Base-by-base conservation (phyloP, 2,329 filamentous ascomycete genomes). In the Coniochaeta hoffmannii region DNA sequence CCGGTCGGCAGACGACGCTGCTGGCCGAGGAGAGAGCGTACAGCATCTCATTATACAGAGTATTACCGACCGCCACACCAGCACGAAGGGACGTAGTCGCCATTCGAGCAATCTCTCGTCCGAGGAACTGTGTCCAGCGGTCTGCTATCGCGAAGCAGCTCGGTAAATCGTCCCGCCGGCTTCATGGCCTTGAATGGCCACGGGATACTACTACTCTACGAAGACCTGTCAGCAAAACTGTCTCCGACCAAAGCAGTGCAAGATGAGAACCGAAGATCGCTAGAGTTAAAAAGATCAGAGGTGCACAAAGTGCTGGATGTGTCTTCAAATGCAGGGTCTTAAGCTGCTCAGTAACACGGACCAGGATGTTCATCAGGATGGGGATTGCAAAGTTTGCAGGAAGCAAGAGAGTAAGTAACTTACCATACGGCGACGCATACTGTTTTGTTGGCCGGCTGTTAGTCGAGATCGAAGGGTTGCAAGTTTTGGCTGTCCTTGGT, bases 281-380 rank as follows among this genome's bases (percentile, higher is more conserved):
- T 31, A 19, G 11, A 5, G 28, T 7, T 11, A 22, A 41, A 41
- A 19, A 22, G 32, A 12, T 51, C 49, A 51, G 49, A 51, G 11
- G 28, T 34, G 49, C 49, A 51, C 49, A 51, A 22, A 34, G 49
- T 46, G 41, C 49, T 51, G 49, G 49, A 26, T 51, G 32, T 17
- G 49, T 51, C 49, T 26, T 51, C 49, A 51, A 17, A 15, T 51
- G 49, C 49, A 51, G 49, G 49, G 49, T 51, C 49, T 51, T 51
- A 51, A 51, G 49, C 49, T 51, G 49, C 49, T 51, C 49, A 34
- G 49, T 31, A 51, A 51, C 49, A 51, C 49, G 49, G 49, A 51
- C 49, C 49, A 51, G 17, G 30, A 14, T 51, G 49, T 31, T 51
- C 49, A 51, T 51, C 49, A 51, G 26, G 31, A 51, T 19, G n/a